Percentiles rank a stretch among this genome's conserved stretches.
Conservation (phyloP, 768 basidiomycete genomes). For the Lentinula sp. region DNA sequence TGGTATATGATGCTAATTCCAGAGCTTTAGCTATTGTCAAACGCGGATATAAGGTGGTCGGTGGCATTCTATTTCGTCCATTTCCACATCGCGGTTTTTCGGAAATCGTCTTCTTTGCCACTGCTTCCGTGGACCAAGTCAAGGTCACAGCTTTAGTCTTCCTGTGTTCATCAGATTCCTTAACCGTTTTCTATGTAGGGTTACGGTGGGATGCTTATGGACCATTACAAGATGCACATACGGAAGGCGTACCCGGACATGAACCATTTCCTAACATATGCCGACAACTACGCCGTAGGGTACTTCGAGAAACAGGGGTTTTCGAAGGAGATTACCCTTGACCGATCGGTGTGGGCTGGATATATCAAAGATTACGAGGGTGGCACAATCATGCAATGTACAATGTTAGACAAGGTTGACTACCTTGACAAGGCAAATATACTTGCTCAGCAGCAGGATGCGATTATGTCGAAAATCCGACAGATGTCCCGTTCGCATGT, state of each 20-base stretch:
- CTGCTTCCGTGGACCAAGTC: constrained; percentile 93
- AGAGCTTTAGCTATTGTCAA: constrained; percentile 92
- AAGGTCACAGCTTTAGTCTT: constrained; percentile 50
- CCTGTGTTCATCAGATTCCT: not conserved
- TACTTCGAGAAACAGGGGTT: constrained; percentile 99
- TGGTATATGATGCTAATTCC: constrained; percentile 93
- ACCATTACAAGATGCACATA: constrained; percentile 94
- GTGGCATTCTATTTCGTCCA: constrained; percentile 95
- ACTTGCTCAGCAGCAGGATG: constrained; percentile 79
- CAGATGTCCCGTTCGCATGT: constrained; percentile 83
- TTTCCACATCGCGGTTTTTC: constrained; percentile 94
- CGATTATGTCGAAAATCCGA: constrained; percentile 83
- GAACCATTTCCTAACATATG: constrained; percentile 96
- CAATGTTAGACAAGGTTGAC: constrained; percentile 87
- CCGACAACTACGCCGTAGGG: constrained; percentile 98
- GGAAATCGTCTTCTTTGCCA: constrained; percentile 98
- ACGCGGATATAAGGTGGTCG: constrained; percentile 91
- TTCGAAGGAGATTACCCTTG: constrained; percentile 93
- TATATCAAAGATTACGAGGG: constrained; percentile 99
- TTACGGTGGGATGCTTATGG: constrained; percentile 98
- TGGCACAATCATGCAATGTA: constrained; percentile 98
- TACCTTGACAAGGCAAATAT: constrained; percentile 79
- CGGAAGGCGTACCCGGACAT: constrained; percentile 76
- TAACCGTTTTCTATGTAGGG: constrained; percentile 45
- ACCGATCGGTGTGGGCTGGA: constrained; percentile 89